These are phyloP conservation scores for Globisporangium emineosum DNA, from an alignment of 352 stramenopile genomes.

Conservation along the genomic window DNA sequence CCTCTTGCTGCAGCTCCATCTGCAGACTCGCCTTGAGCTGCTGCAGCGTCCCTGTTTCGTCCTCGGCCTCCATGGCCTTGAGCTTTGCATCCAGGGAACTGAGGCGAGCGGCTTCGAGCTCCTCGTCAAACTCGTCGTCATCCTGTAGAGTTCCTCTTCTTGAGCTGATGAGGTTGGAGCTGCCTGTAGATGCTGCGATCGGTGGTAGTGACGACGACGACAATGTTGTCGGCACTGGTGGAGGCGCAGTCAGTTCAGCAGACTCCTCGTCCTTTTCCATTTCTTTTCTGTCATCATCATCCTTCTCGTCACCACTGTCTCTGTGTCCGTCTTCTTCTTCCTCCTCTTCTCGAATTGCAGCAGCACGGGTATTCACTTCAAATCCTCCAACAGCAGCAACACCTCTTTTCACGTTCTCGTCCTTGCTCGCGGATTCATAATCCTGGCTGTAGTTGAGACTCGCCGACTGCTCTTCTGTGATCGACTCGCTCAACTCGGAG, in stretches of 20 bases:
- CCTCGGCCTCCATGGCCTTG: conserved; percentile 82
- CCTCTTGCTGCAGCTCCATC: conserved; percentile 49
- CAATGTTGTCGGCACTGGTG: conserved; percentile 26
- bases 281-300: conserved; percentile 12
- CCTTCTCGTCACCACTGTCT: conserved; percentile 18
- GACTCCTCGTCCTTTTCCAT: conserved; percentile 23
- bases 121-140: conserved; percentile 62
- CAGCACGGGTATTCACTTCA: neutral
- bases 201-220: conserved; percentile 24
- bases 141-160: conserved; percentile 14
- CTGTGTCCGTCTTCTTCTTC: neutral
- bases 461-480: conserved; percentile 28
- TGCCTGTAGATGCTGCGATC: neutral
- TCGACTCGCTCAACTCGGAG: conserved; percentile 59
- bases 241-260: conserved; percentile 13
- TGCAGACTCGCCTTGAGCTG: conserved; percentile 72
- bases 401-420: neutral
- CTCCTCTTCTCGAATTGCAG: neutral
- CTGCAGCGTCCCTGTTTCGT: conserved; percentile 75
- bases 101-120: conserved; percentile 54
- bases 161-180: neutral
- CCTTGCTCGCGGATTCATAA: conserved; percentile 27
- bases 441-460: conserved; percentile 24
- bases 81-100: conserved; percentile 70
- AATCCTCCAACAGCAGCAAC: neutral